These are phyloP conservation scores for Sicyos baderoa DNA, from an alignment of 306 rosid genomes.

Conservation along the genomic window DNA sequence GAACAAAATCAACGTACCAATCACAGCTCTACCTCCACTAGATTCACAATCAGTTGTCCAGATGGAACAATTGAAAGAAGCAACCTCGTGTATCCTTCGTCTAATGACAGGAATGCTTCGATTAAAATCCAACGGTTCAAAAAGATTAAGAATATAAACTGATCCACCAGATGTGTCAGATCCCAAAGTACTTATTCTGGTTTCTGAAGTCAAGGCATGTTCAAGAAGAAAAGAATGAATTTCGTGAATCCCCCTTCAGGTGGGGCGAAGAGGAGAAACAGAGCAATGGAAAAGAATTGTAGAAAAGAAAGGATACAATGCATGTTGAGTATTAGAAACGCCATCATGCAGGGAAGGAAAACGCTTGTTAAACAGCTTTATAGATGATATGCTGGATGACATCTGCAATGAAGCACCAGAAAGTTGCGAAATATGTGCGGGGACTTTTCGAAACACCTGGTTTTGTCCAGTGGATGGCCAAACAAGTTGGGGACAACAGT, in stretches of 20 bases:
- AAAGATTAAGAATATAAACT: conserved; percentile 43
- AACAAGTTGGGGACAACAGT: conserved; percentile 44
- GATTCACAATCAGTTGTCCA: conserved; percentile 74
- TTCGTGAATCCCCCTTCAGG: not conserved
- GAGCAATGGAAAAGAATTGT: not conserved
- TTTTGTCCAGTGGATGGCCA: conserved; percentile 35
- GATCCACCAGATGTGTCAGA: conserved; percentile 64
- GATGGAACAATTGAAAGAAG: conserved; percentile 55
- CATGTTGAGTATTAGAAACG: conserved; percentile 34
- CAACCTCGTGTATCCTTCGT: conserved; percentile 42
- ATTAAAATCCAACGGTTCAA: conserved; percentile 47
- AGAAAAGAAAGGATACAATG: conserved; percentile 58
- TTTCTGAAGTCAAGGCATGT: conserved; percentile 43
- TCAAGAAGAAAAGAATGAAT: conserved; percentile 18
- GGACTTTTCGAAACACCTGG: conserved; percentile 24
- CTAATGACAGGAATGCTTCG: conserved; percentile 30
- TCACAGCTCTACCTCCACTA: conserved; percentile 46
- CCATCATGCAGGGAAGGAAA: conserved; percentile 24
- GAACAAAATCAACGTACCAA: conserved; percentile 42
- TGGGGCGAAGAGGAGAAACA: not conserved
- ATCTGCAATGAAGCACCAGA: conserved; percentile 33
- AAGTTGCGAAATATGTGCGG: conserved; percentile 43
- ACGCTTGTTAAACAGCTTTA: conserved; percentile 46
- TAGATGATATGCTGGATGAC: conserved; percentile 57
- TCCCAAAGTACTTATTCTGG: conserved; percentile 70